Evolutionary conservation across 768 basidiomycete genomes (phyloP).

Genomic region (Phlebiopsis flavidoalba): DNA sequence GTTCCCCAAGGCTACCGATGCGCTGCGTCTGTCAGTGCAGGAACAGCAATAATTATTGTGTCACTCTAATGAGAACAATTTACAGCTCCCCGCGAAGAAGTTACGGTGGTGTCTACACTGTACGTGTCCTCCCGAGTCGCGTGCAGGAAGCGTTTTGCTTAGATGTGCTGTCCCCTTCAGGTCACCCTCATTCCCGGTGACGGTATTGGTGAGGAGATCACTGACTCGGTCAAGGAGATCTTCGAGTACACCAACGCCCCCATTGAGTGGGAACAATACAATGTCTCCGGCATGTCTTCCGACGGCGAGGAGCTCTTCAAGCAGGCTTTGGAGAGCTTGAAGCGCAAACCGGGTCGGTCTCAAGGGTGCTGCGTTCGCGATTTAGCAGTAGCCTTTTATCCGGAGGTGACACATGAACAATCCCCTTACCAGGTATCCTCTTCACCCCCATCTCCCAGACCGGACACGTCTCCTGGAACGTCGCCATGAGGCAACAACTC

Average conservation of each 20-base stretch:
- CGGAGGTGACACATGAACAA: background rate
- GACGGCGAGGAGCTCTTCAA: conserved; percentile 94
- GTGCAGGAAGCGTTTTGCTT: background rate
- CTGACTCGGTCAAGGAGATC: conserved; percentile 98
- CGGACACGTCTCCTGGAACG: conserved; percentile 99
- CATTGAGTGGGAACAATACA: conserved; percentile 98
- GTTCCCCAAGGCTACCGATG: conserved; percentile 66
- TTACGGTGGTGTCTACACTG: conserved; percentile 92
- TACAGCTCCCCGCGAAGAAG: conserved; percentile 71
- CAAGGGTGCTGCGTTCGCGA: conserved; percentile 64
- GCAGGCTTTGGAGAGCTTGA: conserved; percentile 96
- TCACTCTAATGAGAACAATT: background rate
- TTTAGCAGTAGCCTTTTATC: background rate
- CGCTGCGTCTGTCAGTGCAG: conserved; percentile 13
- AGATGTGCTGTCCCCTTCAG: conserved; percentile 32
- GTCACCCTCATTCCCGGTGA: conserved; percentile 98
- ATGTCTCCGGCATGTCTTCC: conserved; percentile 94
- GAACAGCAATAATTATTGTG: background rate
- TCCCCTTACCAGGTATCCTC: conserved; percentile 71
- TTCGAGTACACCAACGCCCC: conserved; percentile 97
- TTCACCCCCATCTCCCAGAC: conserved; percentile 96
- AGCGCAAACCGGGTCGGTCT: conserved; percentile 96
- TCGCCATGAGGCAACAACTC: conserved; percentile 98
- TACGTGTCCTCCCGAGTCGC: conserved; percentile 31
- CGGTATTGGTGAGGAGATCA: conserved; percentile 95